phyloP scores from a whole-genome alignment of 768 basidiomycete genomes.

The Russula foetens region DNA sequence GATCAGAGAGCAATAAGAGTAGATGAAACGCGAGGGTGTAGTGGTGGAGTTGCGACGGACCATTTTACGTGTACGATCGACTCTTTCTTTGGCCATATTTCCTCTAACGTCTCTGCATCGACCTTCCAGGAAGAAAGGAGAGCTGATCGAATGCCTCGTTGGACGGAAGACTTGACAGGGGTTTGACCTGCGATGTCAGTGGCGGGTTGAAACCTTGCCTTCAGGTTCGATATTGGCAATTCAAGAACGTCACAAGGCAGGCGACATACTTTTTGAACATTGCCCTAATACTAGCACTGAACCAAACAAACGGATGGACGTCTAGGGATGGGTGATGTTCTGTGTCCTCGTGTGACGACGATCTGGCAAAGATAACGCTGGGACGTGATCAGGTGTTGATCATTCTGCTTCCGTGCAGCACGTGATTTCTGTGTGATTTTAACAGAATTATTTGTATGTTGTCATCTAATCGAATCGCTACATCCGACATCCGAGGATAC shows the following conservation, averaged over 20 bases:
- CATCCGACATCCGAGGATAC: conserved; percentile 23
- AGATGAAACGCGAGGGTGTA: neutral
- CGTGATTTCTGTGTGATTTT: neutral
- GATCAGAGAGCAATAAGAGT: conserved; percentile 9
- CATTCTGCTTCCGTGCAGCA: neutral
- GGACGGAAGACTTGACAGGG: conserved; percentile 87
- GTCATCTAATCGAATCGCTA: conserved; percentile 12
- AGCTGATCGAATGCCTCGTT: conserved; percentile 75
- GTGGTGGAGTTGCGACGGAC: conserved; percentile 37
- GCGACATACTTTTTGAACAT: conserved; percentile 73
- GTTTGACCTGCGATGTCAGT: conserved; percentile 87
- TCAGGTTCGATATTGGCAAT: neutral
- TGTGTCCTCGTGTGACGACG: neutral
- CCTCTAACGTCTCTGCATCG: conserved; percentile 73
- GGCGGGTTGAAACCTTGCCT: conserved; percentile 53
- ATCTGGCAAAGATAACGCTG: neutral
- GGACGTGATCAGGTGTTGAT: neutral
- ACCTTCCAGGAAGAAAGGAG: conserved; percentile 81
- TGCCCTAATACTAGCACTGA: conserved; percentile 11
- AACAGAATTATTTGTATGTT: neutral
- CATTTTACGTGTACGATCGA: conserved; percentile 89
- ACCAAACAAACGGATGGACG: too few relatives aligned
- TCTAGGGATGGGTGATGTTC: neutral
- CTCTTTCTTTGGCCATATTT: conserved; percentile 99
- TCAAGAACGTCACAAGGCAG: neutral